Conservation (phyloP, 2,329 filamentous ascomycete genomes). For the Ceratocystis cubensis region DNA sequence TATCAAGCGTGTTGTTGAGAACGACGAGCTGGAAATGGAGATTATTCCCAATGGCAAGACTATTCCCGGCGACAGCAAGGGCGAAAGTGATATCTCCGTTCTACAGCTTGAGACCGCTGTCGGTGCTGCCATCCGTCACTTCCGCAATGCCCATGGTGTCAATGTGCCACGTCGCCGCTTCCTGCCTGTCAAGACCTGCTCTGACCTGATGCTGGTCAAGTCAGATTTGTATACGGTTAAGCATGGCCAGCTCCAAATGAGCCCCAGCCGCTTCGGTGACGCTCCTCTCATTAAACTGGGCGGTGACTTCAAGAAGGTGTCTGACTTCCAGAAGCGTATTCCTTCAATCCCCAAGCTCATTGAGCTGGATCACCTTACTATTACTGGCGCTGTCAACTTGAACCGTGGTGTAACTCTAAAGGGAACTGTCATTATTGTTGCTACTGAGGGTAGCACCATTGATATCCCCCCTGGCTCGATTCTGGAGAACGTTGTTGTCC, state of each 20-base stretch:
- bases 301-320: constrained; percentile 99
- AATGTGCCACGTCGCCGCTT: constrained; percentile 96
- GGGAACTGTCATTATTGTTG: constrained; percentile 97
- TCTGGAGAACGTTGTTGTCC: constrained; percentile 96
- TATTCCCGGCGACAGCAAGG: constrained; percentile 98
- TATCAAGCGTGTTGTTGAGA: constrained; percentile 97
- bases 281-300: constrained; percentile 98
- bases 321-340: constrained; percentile 83
- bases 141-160: constrained; percentile 96
- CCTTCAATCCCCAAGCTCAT: constrained; percentile 81
- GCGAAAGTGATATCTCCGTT: constrained; percentile 93
- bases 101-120: constrained; percentile 98
- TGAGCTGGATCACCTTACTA: constrained; percentile 88
- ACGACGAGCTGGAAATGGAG: constrained; percentile 97
- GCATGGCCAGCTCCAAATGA: constrained; percentile 96
- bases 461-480: constrained; percentile 94
- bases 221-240: constrained; percentile 97
- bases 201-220: constrained; percentile 98
- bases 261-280: constrained; percentile 89
- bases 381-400: constrained; percentile 93
- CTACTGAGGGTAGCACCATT: constrained; percentile 94
- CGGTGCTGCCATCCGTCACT: constrained; percentile 95
- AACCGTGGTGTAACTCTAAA: constrained; percentile 92
- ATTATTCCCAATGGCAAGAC: constrained; percentile 99
- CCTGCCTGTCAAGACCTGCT: constrained; percentile 99